Evolutionary conservation across 768 basidiomycete genomes (phyloP).

Genomic region (Coprinopsis strossmayeri): DNA sequence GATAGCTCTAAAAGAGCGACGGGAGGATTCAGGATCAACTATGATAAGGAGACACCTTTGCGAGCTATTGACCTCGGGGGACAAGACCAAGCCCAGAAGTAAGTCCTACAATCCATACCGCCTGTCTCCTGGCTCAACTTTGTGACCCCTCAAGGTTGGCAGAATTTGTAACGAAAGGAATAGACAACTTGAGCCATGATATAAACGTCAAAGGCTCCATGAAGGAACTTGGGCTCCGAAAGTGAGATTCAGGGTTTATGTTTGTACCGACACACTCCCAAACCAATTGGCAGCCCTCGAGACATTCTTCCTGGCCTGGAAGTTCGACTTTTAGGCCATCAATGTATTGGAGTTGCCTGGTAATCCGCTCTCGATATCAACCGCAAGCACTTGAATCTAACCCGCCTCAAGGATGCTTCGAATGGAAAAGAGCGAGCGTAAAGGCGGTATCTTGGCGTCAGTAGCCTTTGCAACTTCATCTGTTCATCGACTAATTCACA

Average conservation of each 20-base stretch:
- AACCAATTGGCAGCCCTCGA: slow-evolving; percentile 28
- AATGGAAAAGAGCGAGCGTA: slow-evolving; percentile 45
- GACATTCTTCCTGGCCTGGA: slow-evolving; percentile 64
- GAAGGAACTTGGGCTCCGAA: slow-evolving; percentile 42
- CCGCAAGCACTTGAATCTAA: not conserved
- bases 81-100: slow-evolving; percentile 49
- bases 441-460: slow-evolving; percentile 61
- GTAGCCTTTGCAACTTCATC: slow-evolving; percentile 14
- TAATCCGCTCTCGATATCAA: slow-evolving; percentile 12
- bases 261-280: too few species aligned
- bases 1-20: too few species aligned
- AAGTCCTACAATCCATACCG: too few species aligned
- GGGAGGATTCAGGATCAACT: slow-evolving; percentile 47
- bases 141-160: slow-evolving; percentile 43
- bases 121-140: too few species aligned
- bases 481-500: slow-evolving; percentile 3
- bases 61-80: slow-evolving; percentile 52
- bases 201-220: slow-evolving; percentile 47
- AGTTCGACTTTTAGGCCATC: slow-evolving; percentile 65
- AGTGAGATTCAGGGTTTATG: slow-evolving; percentile 40
- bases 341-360: slow-evolving; percentile 75
- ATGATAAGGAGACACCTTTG: slow-evolving; percentile 43
- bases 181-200: slow-evolving; percentile 51
- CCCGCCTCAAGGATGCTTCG: slow-evolving; percentile 52
- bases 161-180: slow-evolving; percentile 54